Evolutionary conservation across 306 rosid genomes (phyloP), one percentile per base, ranked within the genome.

Genomic region (Mimosa bimucronata): DNA sequence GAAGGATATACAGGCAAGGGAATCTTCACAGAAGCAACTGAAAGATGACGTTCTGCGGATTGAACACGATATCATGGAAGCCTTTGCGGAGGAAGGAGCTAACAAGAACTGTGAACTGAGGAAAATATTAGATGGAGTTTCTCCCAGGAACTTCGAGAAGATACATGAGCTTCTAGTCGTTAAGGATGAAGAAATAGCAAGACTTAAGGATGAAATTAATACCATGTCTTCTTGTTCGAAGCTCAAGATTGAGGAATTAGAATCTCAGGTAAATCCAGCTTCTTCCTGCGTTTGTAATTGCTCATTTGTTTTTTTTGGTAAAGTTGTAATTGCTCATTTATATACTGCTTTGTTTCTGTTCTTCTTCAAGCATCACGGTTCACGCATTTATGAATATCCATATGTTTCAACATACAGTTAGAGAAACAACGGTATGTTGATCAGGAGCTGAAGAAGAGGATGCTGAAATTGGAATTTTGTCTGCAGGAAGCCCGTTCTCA

Each of bases 361-460:
- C 31, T 64, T 57, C 38, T 66, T 74, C 60, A n/a, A 34, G 76
- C 13, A 50, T 25, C 66, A 52, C 76, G 34, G n/a, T 57, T 84
- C 16, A 40, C 68, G 71, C 37, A 64, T 85, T 80, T 71, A 79
- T 75, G 62, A 55, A 44, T 61, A 38, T 82, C 28, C 70, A 58
- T 81, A 3, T 70, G 26, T 88, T 89, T 57, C 74, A 18, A 46
- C 69, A 66, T 34, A 74, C 91, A 93, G 98, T 86, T 96, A 79
- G 98, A 96, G 90, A 96, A 91, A 87, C 99, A 91, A 71, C 85
- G 98, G 30, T 90, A 94, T 48, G 85, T 84, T 72, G 97, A 93
- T 85, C 99, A 96, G 74, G 99, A 96, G 79, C 89, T 96, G 79
- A 96, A 91, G 84, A 96, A 96, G 92, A 91, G 87, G 85, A 94